Conservation (phyloP, 805 yeast genomes). For the Kregervanrija pseudodelftensis region DNA sequence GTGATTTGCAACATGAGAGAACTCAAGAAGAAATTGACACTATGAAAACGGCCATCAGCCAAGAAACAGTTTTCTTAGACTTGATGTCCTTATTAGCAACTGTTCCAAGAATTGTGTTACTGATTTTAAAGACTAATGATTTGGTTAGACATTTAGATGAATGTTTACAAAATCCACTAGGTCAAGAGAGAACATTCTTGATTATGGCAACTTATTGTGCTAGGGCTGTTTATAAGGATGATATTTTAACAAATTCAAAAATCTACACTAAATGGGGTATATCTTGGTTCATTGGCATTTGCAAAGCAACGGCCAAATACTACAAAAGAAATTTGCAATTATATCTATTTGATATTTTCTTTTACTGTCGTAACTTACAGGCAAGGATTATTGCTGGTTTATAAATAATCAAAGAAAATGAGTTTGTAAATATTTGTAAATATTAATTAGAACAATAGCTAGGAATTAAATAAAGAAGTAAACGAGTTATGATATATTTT, state of each 20-base stretch:
- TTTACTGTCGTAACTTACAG: conserved; percentile 12
- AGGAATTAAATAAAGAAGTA: no score
- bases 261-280: conserved; percentile 13
- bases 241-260: conserved; percentile 13
- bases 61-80: conserved; percentile 59
- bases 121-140: conserved; percentile 91
- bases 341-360: conserved; percentile 26
- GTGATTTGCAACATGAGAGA: conserved; percentile 51
- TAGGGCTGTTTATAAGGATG: conserved; percentile 64
- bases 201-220: conserved; percentile 92
- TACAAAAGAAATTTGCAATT: conserved; percentile 27
- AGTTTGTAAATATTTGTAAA: no score
- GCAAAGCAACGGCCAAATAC: conserved; percentile 27
- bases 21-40: conserved; percentile 53
- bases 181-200: conserved; percentile 79
- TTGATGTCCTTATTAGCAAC: conserved; percentile 71
- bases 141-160: conserved; percentile 87
- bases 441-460: no score
- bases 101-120: conserved; percentile 79
- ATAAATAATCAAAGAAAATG: background rate
- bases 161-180: conserved; percentile 69
- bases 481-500: no score
- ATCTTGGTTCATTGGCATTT: conserved; percentile 20
- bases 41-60: conserved; percentile 60
- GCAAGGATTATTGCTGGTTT: background rate